Percentiles rank a stretch among this genome's conserved stretches.
Evolutionary conservation across 2,329 filamentous ascomycete species (phyloP).

Genomic region (Hypoxylon sp.): DNA sequence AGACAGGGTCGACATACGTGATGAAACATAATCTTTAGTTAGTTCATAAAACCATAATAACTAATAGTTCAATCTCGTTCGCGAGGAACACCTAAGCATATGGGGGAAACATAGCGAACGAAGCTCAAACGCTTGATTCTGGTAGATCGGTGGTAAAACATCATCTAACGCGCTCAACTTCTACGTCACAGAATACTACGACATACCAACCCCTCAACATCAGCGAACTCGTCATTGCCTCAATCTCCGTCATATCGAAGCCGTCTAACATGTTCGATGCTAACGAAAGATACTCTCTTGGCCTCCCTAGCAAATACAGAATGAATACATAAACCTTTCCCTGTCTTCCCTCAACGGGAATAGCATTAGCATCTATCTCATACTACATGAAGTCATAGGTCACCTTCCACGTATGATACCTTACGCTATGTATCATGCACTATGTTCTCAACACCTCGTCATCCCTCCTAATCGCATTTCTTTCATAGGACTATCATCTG

Average conservation of each 20-base stretch:
- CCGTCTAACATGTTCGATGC: neutral
- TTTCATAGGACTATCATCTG: neutral
- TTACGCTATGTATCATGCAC: neutral
- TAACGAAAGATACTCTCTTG: too few relatives aligned
- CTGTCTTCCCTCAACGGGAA: too few relatives aligned
- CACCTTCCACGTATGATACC: neutral
- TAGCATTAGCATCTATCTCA: neutral
- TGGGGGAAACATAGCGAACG: neutral
- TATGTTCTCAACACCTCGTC: neutral
- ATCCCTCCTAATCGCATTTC: neutral
- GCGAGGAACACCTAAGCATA: neutral
- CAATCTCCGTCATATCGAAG: neutral
- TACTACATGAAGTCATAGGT: neutral
- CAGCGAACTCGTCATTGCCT: neutral
- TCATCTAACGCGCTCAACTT: too few relatives aligned
- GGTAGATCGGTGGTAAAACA: neutral
- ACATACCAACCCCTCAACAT: neutral
- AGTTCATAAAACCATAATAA: neutral
- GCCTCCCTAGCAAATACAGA: too few relatives aligned
- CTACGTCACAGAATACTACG: neutral
- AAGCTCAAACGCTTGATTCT: neutral
- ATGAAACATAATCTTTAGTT: neutral
- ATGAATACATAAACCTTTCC: too few relatives aligned
- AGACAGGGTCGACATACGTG: neutral
- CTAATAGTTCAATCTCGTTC: neutral